phyloP scores from a whole-genome alignment of 2,329 filamentous ascomycete species.

The Colletotrichum coccodes region DNA sequence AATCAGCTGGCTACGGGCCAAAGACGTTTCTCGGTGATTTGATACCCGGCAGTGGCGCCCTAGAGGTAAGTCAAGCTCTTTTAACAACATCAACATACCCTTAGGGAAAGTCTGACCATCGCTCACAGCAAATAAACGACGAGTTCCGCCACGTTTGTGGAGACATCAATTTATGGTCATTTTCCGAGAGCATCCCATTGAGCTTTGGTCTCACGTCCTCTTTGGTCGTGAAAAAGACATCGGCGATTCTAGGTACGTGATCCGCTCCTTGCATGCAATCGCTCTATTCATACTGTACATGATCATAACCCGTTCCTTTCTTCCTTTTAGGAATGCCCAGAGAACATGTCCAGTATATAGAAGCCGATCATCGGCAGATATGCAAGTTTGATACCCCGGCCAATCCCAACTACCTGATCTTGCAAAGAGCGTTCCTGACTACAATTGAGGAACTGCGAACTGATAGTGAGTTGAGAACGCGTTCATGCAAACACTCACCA shows the following conservation, averaged over 20 bases:
- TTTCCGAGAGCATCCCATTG: not conserved
- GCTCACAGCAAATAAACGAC: not conserved
- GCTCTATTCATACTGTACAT: no score
- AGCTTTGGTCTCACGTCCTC: not conserved
- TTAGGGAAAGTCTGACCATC: not conserved
- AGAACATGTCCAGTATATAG: conserved; percentile 36
- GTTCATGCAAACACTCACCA: not conserved
- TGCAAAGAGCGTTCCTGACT: not conserved
- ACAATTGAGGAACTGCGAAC: not conserved
- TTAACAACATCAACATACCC: not conserved
- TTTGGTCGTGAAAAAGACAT: not conserved
- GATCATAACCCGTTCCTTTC: not conserved
- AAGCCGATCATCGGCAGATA: conserved; percentile 40
- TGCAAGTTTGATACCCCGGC: conserved; percentile 39
- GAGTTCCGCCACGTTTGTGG: not conserved
- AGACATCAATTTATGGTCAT: not conserved
- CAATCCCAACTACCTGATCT: conserved; percentile 37
- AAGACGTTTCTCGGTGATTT: not conserved
- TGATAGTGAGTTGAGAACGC: not conserved
- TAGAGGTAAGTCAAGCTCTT: not conserved
- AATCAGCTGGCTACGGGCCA: not conserved
- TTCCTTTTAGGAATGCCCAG: conserved; percentile 33
- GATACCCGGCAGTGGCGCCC: not conserved
- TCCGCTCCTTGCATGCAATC: no score
- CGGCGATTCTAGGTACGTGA: not conserved